These are phyloP conservation scores for Verticillium tricorpus DNA, from an alignment of 2,329 filamentous ascomycete genomes.

Conservation along the genomic window DNA sequence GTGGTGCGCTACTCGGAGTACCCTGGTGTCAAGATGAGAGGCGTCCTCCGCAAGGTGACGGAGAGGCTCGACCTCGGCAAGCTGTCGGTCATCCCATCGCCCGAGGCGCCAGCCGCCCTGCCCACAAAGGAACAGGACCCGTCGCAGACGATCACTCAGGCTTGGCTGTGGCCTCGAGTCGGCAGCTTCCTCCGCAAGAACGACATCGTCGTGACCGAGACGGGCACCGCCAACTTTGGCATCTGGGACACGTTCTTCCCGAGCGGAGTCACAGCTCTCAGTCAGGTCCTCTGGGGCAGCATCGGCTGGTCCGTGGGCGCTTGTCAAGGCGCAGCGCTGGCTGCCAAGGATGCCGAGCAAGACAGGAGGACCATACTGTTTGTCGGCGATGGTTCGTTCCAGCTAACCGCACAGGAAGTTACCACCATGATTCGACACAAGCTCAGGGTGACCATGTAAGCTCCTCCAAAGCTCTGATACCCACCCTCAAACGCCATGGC, in stretches of 20 bases:
- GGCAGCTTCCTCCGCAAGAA: slow-evolving; percentile 66
- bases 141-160: slow-evolving; percentile 55
- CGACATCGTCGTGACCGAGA: slow-evolving; percentile 82
- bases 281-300: slow-evolving; percentile 70
- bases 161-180: slow-evolving; percentile 73
- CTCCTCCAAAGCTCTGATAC: slow-evolving; percentile 15
- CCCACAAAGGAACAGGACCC: slow-evolving; percentile 30
- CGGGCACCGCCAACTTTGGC: slow-evolving; percentile 83
- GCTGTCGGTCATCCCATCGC: slow-evolving; percentile 51
- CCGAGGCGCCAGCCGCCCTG: slow-evolving; percentile 49
- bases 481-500: background rate
- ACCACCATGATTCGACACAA: slow-evolving; percentile 76
- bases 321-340: slow-evolving; percentile 64
- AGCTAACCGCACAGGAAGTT: slow-evolving; percentile 79
- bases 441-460: slow-evolving; percentile 72
- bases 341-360: slow-evolving; percentile 58
- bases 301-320: slow-evolving; percentile 59
- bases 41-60: slow-evolving; percentile 69
- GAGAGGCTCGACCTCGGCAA: slow-evolving; percentile 51
- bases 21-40: slow-evolving; percentile 71
- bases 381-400: slow-evolving; percentile 84
- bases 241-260: slow-evolving; percentile 85
- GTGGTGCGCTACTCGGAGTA: slow-evolving; percentile 76
- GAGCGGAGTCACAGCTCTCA: slow-evolving; percentile 69
- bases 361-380: slow-evolving; percentile 72